Evolutionary conservation across 2,329 filamentous ascomycete species (phyloP), one percentile per base, ranked within the genome.

Genomic region (Trichoderma polysporum): DNA sequence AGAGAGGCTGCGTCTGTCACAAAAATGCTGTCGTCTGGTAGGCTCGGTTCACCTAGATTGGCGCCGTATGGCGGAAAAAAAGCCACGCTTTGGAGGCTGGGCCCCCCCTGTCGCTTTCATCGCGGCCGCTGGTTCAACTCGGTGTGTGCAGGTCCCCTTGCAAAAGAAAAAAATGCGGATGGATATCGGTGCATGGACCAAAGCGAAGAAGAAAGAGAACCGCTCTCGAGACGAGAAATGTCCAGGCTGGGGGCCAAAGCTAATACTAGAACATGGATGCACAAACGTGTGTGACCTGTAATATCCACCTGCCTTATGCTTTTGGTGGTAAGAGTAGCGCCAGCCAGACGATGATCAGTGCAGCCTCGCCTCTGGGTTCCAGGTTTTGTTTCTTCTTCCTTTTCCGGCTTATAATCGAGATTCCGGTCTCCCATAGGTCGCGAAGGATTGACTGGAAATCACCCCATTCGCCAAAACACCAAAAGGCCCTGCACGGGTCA

Each of bases 391-490:
- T 45, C n/a, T 45, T 35, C 27, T 17, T 35, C 22, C n/a, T 22
- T 12, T 45, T 37, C 17, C 33, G 13, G 33, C 33, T 37, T 25
- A 53, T 12, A 33, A 45, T 45, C 22, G 22, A 47, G 27, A 49
- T 17, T 66, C 39, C 49, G 52, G 29, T 41, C 47, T 58, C 19
- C 17, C 60, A 41, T 33, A 15, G 33, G 45, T 25, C 13, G 25
- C 19, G 17, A 8, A 66, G 49, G 25, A 54, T 60, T 60, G 54
- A 33, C 56, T 62, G 69, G 69, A 71, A 71, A 70, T 19, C 47
- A 68, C 35, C 69, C 69, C 62, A 71, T 71, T 71, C 67, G 68
- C 67, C 57, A 68, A 62, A 19, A 45, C 61, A 5, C 31, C 10
- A 33, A 35, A 47, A 47, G 35, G 47, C 33, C 47, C 47, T 56